phyloP scores from a whole-genome alignment of 139 green algal genomes.

The Raphidocelis subcapitata region DNA sequence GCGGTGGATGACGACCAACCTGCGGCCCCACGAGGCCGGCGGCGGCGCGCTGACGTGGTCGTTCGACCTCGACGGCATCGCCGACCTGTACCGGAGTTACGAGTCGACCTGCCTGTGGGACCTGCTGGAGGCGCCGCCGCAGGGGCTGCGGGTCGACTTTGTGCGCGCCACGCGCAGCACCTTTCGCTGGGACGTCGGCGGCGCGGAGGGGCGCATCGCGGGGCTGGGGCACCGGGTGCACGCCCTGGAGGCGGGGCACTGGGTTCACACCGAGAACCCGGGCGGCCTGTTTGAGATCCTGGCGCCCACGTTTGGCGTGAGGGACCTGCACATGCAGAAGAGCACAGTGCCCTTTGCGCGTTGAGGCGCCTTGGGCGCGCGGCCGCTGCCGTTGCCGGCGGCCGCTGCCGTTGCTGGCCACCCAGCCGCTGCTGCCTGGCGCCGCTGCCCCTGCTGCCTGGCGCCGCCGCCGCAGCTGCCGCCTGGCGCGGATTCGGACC shows the following conservation, averaged over 20 bases:
- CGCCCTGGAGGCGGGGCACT: constrained; percentile 79
- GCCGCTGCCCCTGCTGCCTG: too few relatives aligned
- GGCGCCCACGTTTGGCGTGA: constrained; percentile 52
- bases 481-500: too few relatives aligned
- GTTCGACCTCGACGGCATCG: constrained; percentile 89
- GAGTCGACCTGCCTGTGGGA: constrained; percentile 74
- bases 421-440: too few relatives aligned
- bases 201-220: constrained; percentile 50
- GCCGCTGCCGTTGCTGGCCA: too few relatives aligned
- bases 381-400: too few relatives aligned
- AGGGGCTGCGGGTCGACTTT: constrained; percentile 80
- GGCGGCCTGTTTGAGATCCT: constrained; percentile 78
- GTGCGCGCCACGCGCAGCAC: constrained; percentile 67
- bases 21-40: constrained; percentile 43
- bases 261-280: constrained; percentile 90
- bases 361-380: too few relatives aligned
- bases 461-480: too few relatives aligned
- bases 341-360: too few relatives aligned
- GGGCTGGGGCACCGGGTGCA: constrained; percentile 73
- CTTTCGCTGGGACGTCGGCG: constrained; percentile 42
- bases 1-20: constrained; percentile 81
- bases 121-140: constrained; percentile 62
- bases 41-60: constrained; percentile 59
- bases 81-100: constrained; percentile 85
- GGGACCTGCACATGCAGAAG: constrained; percentile 45